phyloP scores from a whole-genome alignment of 345 rosid genomes.

The Hirschfeldia incana region DNA sequence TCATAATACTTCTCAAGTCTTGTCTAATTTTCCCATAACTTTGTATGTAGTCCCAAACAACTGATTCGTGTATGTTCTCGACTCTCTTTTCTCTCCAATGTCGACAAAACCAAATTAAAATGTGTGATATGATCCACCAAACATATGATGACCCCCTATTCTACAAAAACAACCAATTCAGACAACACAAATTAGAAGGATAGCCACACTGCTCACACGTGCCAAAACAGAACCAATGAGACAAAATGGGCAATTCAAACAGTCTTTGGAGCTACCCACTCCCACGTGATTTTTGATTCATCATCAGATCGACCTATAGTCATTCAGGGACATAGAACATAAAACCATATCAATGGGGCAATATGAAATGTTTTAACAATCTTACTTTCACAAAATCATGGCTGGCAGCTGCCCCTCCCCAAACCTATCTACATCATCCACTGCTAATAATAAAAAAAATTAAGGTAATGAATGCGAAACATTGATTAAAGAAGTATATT shows the following conservation, averaged over 20 bases:
- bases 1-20: conserved; percentile 7
- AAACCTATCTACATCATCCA: neutral
- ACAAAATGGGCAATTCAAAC: conserved; percentile 18
- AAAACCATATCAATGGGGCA: neutral
- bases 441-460: neutral
- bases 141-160: conserved; percentile 26
- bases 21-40: conserved; percentile 34
- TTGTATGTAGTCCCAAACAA: conserved; percentile 36
- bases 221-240: conserved; percentile 28
- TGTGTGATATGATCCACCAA: conserved; percentile 25
- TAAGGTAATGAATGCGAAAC: neutral
- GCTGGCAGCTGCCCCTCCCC: neutral
- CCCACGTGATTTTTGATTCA: conserved; percentile 24
- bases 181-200: neutral
- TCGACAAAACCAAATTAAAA: conserved; percentile 20
- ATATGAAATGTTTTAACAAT: neutral
- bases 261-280: conserved; percentile 19
- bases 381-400: neutral
- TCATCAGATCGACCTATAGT: conserved; percentile 4
- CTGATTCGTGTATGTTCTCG: conserved; percentile 6
- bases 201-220: conserved; percentile 28
- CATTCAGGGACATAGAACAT: neutral
- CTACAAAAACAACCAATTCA: neutral
- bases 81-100: conserved; percentile 1
- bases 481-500: neutral